Evolutionary conservation across 129 eudicot genomes (phyloP), one percentile per base, ranked within the genome.

Genomic region (Centaurea solstitialis): DNA sequence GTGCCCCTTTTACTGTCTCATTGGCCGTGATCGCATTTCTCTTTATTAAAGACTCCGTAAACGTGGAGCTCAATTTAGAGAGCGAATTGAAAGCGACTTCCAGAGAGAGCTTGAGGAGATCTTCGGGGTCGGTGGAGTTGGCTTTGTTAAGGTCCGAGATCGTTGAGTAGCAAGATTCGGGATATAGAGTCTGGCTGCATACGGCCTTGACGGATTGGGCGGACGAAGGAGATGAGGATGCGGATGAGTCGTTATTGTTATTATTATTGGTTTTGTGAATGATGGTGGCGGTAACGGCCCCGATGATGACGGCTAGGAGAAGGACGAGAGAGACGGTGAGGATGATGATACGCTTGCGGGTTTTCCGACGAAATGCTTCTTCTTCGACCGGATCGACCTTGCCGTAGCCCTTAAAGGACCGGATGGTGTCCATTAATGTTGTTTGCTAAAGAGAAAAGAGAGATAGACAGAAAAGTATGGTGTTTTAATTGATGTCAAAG

Each of bases 361-460:
- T 75, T 77, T 90, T 92, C 3, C 85, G 86, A 11, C 82, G 89
- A 86, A 92, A 94, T 40, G 92, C 92, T 23, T 81, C 82, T 38
- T 94, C 93, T 77, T 91, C 97, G 0, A 9, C 76, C 0, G 83
- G 85, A 74, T 94, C 98, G 0, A 94, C 95, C 33, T 94, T 94
- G 68, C 97, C 96, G 53, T 94, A 91, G 37, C 98, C 98, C 59
- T 91, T 94, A 85, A 94, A 94, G 75, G 98, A 94, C 38, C 81
- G 74, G 9, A 94, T 82, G 0, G 95, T 74, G 9, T 94, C 98
- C 98, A 94, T 87, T 26, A 2, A 1, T 26, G 30, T 2, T 26
- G 2, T 26, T 11, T 8, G 12, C 10, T 2, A 7, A 41, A 57
- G 0, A 40, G 21, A 53, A n/a, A 9, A n/a, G 47, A 79, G 1